Percentiles rank a stretch among this genome's conserved stretches.
These are phyloP conservation scores for Talaromyces sp. DNA, from an alignment of 2,329 filamentous ascomycete genomes.

Conservation along the genomic window DNA sequence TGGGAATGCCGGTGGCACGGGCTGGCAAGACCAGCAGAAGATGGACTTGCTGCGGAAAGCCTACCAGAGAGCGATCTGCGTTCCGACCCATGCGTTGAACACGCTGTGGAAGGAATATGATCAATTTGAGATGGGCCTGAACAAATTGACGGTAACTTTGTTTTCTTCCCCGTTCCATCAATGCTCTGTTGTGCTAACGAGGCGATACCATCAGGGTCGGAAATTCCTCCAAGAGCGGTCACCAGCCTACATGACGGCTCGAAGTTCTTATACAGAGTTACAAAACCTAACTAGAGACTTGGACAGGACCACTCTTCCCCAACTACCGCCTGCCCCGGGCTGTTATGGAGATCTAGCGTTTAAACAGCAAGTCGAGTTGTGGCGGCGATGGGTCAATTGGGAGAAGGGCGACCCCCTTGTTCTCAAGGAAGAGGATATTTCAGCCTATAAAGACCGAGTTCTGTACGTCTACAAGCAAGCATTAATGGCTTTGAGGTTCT, in stretches of 20 bases:
- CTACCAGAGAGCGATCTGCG: slow-evolving; percentile 82
- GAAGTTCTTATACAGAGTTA: slow-evolving; percentile 83
- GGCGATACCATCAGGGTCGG: slow-evolving; percentile 58
- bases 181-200: slow-evolving; percentile 8
- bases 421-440: slow-evolving; percentile 73
- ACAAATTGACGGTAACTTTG: slow-evolving; percentile 72
- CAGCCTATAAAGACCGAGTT: slow-evolving; percentile 71
- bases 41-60: slow-evolving; percentile 90
- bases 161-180: background rate
- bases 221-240: slow-evolving; percentile 94
- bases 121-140: slow-evolving; percentile 87
- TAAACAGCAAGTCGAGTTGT: slow-evolving; percentile 75
- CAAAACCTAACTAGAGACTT: slow-evolving; percentile 80
- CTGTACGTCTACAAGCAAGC: slow-evolving; percentile 92
- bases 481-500: slow-evolving; percentile 87
- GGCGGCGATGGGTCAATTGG: slow-evolving; percentile 93
- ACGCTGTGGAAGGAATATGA: slow-evolving; percentile 96
- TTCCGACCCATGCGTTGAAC: slow-evolving; percentile 80
- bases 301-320: slow-evolving; percentile 71
- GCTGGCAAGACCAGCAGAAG: slow-evolving; percentile 97
- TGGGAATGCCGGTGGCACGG: slow-evolving; percentile 75
- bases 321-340: slow-evolving; percentile 74
- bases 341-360: slow-evolving; percentile 87
- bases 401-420: slow-evolving; percentile 91
- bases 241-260: slow-evolving; percentile 90